These are phyloP conservation scores for Drechslerella stenobrocha DNA, from an alignment of 2,329 filamentous ascomycete species.

Conservation along the genomic window DNA sequence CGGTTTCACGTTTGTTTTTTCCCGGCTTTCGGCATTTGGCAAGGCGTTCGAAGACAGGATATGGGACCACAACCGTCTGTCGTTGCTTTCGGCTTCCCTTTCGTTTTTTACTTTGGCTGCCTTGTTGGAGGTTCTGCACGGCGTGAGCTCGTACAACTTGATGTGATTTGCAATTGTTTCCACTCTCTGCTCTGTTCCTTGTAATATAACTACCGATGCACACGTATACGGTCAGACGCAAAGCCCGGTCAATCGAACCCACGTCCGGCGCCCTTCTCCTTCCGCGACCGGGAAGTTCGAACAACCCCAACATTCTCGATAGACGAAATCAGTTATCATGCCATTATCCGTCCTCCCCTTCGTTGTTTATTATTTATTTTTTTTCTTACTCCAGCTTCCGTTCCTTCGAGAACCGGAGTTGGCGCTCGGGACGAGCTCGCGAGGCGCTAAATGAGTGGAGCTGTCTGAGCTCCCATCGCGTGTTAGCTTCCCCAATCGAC, in stretches of 20 bases:
- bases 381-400: not conserved
- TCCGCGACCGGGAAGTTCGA: no score
- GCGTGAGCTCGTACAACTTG: no score
- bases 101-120: not conserved
- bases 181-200: constrained; percentile 8
- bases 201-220: not conserved
- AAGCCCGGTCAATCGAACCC: no score
- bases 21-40: constrained; percentile 26
- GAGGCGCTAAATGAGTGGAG: constrained; percentile 3
- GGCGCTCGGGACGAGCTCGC: constrained; percentile 8
- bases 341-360: not conserved
- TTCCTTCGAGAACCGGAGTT: constrained; percentile 3
- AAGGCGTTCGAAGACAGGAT: constrained; percentile 38
- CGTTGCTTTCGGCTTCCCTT: constrained; percentile 7
- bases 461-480: constrained; percentile 4
- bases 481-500: constrained; percentile 1
- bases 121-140: no score
- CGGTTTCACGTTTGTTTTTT: constrained; percentile 52
- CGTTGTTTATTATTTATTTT: not conserved
- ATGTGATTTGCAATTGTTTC: constrained; percentile 4
- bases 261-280: no score
- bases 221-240: no score
- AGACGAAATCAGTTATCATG: not conserved
- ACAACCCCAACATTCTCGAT: no score
- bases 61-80: constrained; percentile 7